phyloP scores from a whole-genome alignment of 2,329 filamentous ascomycete species.

The Talaromyces sp. region DNA sequence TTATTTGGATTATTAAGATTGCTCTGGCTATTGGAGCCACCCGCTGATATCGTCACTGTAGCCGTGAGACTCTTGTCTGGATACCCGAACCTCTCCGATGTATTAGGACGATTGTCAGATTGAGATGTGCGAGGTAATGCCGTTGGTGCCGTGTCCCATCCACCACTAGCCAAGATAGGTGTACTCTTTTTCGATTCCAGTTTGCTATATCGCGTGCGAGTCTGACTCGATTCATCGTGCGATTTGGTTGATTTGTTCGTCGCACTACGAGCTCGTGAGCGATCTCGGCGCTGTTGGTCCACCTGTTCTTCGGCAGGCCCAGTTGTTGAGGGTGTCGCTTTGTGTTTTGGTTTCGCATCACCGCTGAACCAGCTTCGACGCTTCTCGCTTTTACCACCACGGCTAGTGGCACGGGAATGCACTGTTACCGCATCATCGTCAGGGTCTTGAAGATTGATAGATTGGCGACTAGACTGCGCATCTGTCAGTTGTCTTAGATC shows the following conservation, averaged over 20 bases:
- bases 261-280: constrained; percentile 14
- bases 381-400: constrained; percentile 32
- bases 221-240: not conserved
- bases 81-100: constrained; percentile 24
- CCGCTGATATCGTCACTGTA: constrained; percentile 2
- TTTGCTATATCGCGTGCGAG: constrained; percentile 16
- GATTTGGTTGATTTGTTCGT: constrained; percentile 14
- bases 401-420: constrained; percentile 33
- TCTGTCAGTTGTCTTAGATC: constrained; percentile 21
- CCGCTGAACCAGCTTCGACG: constrained; percentile 39
- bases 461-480: constrained; percentile 21
- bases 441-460: constrained; percentile 12
- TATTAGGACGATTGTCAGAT: constrained; percentile 29
- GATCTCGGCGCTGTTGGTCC: constrained; percentile 21
- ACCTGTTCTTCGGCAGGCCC: not conserved
- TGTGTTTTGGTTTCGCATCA: constrained; percentile 29
- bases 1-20: constrained; percentile 4
- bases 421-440: constrained; percentile 36
- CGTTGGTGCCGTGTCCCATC: constrained; percentile 29
- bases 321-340: constrained; percentile 4
- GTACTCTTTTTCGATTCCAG: constrained; percentile 16
- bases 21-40: constrained; percentile 34
- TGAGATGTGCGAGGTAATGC: constrained; percentile 32
- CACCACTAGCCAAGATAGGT: constrained; percentile 6
- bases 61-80: constrained; percentile 13